Percentiles rank a stretch among this genome's conserved stretches.
Conservation (phyloP, 2,329 filamentous ascomycete genomes). For the Leptographium flavum region DNA sequence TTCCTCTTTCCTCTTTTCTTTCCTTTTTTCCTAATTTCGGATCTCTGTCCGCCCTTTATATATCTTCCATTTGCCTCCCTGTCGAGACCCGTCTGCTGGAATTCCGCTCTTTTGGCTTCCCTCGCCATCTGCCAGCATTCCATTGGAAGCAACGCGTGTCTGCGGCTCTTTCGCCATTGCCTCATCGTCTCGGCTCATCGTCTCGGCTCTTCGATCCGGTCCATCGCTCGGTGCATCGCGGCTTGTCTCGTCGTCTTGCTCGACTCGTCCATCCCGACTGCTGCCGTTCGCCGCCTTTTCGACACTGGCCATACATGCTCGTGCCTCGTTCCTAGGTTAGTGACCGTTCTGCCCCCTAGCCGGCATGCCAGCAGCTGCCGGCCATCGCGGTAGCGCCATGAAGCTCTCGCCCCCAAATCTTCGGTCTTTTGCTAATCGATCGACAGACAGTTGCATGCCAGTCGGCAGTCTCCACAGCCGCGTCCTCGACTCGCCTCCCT, state of each 20-base stretch:
- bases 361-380: neutral
- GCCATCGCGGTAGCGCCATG: too few relatives aligned
- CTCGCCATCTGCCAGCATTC: slow-evolving; percentile 6
- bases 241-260: neutral
- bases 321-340: neutral
- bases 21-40: neutral
- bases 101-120: slow-evolving; percentile 1
- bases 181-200: too few relatives aligned
- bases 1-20: neutral
- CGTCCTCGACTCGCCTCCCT: slow-evolving; percentile 21
- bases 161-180: neutral
- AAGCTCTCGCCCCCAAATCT: neutral
- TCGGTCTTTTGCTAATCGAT: neutral
- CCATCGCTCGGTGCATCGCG: too few relatives aligned
- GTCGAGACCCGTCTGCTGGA: slow-evolving; percentile 2
- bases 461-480: slow-evolving; percentile 19
- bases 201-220: neutral
- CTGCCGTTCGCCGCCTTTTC: too few relatives aligned
- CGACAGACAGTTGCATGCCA: slow-evolving; percentile 26
- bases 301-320: too few relatives aligned
- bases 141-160: slow-evolving; percentile 2
- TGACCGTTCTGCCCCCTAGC: slow-evolving; percentile 8
- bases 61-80: slow-evolving; percentile 1
- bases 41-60: slow-evolving; percentile 1
- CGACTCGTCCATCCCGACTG: neutral